Evolutionary conservation across 2,329 filamentous ascomycete species (phyloP).

Genomic region (Cordyceps javanica): DNA sequence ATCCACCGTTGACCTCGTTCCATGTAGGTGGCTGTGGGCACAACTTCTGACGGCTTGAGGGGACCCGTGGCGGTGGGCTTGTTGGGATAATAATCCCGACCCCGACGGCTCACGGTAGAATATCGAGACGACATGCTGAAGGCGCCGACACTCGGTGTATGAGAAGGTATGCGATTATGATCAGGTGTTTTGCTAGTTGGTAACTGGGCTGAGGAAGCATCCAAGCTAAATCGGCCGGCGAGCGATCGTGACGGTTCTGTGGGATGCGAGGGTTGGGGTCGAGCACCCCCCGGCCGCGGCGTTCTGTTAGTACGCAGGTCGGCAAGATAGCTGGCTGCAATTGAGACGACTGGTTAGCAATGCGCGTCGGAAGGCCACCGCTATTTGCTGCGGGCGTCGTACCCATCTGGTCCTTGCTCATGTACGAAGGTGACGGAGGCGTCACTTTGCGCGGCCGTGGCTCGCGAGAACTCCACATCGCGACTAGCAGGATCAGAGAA

Average conservation of each 20-base stretch:
- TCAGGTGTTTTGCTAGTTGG: slow-evolving; percentile 19
- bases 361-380: slow-evolving; percentile 8
- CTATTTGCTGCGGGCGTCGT: slow-evolving; percentile 18
- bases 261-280: slow-evolving; percentile 48
- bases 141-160: slow-evolving; percentile 34
- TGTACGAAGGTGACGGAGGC: slow-evolving; percentile 57
- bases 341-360: slow-evolving; percentile 15
- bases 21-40: slow-evolving; percentile 63
- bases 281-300: slow-evolving; percentile 62
- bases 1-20: slow-evolving; percentile 71
- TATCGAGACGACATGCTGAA: slow-evolving; percentile 46
- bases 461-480: slow-evolving; percentile 28
- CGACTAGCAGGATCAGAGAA: slow-evolving; percentile 22
- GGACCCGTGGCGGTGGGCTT: slow-evolving; percentile 31
- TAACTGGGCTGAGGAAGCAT: slow-evolving; percentile 21
- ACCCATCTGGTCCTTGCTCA: slow-evolving; percentile 64
- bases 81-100: slow-evolving; percentile 48
- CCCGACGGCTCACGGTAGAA: slow-evolving; percentile 38
- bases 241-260: slow-evolving; percentile 24
- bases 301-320: slow-evolving; percentile 64
- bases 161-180: slow-evolving; percentile 23
- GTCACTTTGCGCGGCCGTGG: slow-evolving; percentile 47
- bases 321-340: slow-evolving; percentile 61
- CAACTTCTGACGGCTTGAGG: slow-evolving; percentile 53
- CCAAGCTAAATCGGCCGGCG: slow-evolving; percentile 27